phyloP scores from a whole-genome alignment of 2,329 filamentous ascomycete species.

The Paecilomyces sp. region DNA sequence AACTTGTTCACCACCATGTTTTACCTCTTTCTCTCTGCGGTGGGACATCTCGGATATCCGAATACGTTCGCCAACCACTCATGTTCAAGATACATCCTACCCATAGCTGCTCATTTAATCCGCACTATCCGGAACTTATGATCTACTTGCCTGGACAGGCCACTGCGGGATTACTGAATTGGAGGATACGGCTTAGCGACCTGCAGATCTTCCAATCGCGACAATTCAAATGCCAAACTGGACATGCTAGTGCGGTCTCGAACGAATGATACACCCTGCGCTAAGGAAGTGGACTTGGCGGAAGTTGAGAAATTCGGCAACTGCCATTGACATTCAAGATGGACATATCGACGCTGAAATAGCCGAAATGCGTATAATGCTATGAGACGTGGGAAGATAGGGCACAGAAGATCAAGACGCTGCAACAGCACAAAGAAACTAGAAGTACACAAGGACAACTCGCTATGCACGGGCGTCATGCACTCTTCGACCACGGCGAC shows the following conservation, averaged over 20 bases:
- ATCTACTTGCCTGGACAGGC: not conserved
- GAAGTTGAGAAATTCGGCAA: not conserved
- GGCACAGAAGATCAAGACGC: not conserved
- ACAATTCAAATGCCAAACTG: too few relatives aligned
- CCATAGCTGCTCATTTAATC: too few relatives aligned
- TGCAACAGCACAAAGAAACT: not conserved
- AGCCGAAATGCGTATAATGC: not conserved
- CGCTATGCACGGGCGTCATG: not conserved
- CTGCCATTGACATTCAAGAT: not conserved
- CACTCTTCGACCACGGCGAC: not conserved
- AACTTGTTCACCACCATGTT: not conserved
- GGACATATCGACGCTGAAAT: not conserved
- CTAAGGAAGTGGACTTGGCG: not conserved
- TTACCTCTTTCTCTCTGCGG: not conserved
- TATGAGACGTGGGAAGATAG: not conserved
- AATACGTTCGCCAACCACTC: not conserved
- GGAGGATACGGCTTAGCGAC: too few relatives aligned
- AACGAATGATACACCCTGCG: not conserved
- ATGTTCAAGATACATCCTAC: not conserved
- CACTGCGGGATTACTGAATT: too few relatives aligned
- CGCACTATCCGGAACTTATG: not conserved
- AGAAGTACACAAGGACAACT: not conserved
- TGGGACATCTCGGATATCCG: not conserved
- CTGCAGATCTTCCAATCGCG: too few relatives aligned
- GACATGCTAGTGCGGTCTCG: not conserved